Percentiles rank a stretch among this genome's conserved stretches.
Evolutionary conservation across 257 asterid genomes (phyloP).

Genomic region (Gentiana straminea): DNA sequence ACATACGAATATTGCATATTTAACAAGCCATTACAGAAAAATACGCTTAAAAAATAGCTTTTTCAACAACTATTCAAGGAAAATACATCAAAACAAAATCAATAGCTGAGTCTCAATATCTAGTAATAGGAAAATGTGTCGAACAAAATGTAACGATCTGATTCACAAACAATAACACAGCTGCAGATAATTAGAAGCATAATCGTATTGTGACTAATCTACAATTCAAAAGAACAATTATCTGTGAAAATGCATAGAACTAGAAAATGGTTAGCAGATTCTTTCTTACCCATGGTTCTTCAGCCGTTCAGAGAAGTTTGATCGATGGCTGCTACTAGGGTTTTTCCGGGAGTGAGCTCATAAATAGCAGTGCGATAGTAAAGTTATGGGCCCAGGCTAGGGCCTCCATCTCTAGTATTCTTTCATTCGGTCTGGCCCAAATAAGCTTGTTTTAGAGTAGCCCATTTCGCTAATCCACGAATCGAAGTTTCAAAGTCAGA

Average conservation of each 20-base stretch:
- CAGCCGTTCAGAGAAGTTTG: neutral
- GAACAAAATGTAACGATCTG: neutral
- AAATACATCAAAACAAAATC: neutral
- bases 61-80: neutral
- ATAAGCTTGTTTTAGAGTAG: too few species aligned
- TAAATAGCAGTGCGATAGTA: too few species aligned
- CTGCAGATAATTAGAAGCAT: neutral
- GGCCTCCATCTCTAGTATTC: too few species aligned
- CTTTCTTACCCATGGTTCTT: constrained; percentile 3
- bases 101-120: neutral
- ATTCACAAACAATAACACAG: neutral
- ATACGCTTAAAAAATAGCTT: too few species aligned
- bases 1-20: neutral
- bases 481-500: too few species aligned
- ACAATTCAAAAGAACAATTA: neutral
- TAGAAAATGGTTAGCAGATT: neutral
- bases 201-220: neutral
- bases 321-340: neutral
- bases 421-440: too few species aligned
- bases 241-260: neutral
- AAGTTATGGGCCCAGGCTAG: too few species aligned
- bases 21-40: neutral
- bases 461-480: too few species aligned
- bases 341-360: neutral
- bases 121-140: neutral